phyloP scores from a whole-genome alignment of 805 yeast genomes.

The Kluyveromyces starmeri region DNA sequence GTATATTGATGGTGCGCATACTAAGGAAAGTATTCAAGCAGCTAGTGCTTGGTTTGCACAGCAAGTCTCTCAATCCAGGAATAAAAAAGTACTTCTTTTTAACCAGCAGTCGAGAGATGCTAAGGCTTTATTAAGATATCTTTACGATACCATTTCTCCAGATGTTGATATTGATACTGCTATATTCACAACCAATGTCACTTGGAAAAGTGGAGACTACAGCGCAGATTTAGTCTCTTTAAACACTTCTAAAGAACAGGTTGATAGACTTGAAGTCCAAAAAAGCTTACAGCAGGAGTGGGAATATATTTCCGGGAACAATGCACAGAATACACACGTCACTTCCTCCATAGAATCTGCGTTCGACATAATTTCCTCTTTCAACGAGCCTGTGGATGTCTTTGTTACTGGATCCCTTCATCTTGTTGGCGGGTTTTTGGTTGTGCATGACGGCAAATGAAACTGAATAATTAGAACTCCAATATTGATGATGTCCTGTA shows the following conservation, averaged over 20 bases:
- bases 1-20: conserved; percentile 95
- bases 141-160: conserved; percentile 37
- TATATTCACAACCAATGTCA: conserved; percentile 82
- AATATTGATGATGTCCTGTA: neutral
- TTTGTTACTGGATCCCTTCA: conserved; percentile 93
- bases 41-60: conserved; percentile 70
- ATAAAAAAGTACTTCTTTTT: conserved; percentile 55
- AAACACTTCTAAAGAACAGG: conserved; percentile 70
- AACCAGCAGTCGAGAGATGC: conserved; percentile 95
- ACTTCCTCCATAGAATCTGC: conserved; percentile 72
- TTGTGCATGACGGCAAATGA: conserved; percentile 55
- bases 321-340: conserved; percentile 41
- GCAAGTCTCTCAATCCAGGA: conserved; percentile 10
- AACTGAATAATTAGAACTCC: neutral
- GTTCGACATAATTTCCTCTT: conserved; percentile 39
- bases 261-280: conserved; percentile 77
- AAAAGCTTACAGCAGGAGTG: conserved; percentile 63
- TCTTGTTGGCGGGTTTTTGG: conserved; percentile 86
- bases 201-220: conserved; percentile 78
- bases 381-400: conserved; percentile 43
- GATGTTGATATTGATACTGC: conserved; percentile 58
- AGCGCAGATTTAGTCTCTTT: conserved; percentile 76
- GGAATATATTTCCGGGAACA: conserved; percentile 35
- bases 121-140: conserved; percentile 44
- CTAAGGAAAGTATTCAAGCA: conserved; percentile 76